A percentile compares a stretch with the other conserved stretches of the same genome.
Evolutionary conservation across 129 eudicot species (phyloP).

Genomic region (Helianthus tuberosus): DNA sequence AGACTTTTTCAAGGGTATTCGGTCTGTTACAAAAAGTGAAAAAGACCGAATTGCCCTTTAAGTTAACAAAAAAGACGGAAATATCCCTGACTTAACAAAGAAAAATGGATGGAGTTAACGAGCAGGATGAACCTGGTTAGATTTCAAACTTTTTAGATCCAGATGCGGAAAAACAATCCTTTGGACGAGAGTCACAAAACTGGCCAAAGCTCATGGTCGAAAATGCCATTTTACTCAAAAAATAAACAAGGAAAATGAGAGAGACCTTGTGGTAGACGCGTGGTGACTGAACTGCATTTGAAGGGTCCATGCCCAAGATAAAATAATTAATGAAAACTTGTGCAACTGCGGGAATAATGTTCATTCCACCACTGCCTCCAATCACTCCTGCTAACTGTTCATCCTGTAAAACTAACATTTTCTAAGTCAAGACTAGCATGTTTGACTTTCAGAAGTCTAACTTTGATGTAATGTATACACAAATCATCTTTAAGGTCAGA

Average conservation of each 20-base stretch:
- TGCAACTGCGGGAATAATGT: constrained; percentile 82
- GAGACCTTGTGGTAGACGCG: constrained; percentile 89
- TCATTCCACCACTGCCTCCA: constrained; percentile 92
- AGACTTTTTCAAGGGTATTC: too few relatives aligned
- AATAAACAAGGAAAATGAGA: neutral
- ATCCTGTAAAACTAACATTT: constrained; percentile 46
- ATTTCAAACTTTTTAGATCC: too few relatives aligned
- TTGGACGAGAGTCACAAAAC: too few relatives aligned
- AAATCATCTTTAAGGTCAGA: neutral
- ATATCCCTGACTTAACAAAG: too few relatives aligned
- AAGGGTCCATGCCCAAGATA: constrained; percentile 82
- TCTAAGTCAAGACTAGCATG: constrained; percentile 9
- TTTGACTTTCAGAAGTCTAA: neutral
- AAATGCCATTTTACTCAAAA: too few relatives aligned
- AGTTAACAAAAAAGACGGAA: too few relatives aligned
- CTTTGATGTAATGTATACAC: neutral
- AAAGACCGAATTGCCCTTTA: too few relatives aligned
- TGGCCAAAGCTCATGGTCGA: too few relatives aligned
- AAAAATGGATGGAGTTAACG: too few relatives aligned
- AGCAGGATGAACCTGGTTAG: too few relatives aligned
- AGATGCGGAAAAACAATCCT: too few relatives aligned
- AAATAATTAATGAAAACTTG: constrained; percentile 92
- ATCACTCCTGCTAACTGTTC: constrained; percentile 86
- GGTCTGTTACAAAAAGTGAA: too few relatives aligned
- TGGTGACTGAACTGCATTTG: constrained; percentile 71